A percentile compares a stretch with the other conserved stretches of the same genome.
Conservation (phyloP, 2,329 filamentous ascomycete species). For the Trichoderma breve region DNA sequence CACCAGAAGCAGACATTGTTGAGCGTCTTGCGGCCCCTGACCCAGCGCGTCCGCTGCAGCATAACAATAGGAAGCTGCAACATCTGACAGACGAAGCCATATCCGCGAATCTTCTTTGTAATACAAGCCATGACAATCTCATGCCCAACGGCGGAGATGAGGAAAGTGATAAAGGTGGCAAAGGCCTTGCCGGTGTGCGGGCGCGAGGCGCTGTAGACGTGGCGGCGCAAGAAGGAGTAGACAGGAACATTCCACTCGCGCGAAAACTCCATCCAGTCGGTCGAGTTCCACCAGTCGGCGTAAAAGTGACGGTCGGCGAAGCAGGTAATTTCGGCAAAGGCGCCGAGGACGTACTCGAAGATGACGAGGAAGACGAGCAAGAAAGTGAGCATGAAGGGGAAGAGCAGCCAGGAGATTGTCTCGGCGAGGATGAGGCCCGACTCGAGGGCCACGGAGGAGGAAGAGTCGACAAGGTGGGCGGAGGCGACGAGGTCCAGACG, state of each 20-base stretch:
- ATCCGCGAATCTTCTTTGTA: conserved; percentile 92
- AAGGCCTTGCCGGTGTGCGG: conserved; percentile 71
- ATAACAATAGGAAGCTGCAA: conserved; percentile 93
- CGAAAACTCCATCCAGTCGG: conserved; percentile 93
- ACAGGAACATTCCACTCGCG: conserved; percentile 98
- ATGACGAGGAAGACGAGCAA: conserved; percentile 96
- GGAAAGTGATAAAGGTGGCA: conserved; percentile 86
- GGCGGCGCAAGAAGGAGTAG: conserved; percentile 89
- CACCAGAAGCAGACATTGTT: conserved; percentile 92
- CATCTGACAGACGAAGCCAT: conserved; percentile 95
- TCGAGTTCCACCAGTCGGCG: conserved; percentile 71
- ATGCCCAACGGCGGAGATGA: conserved; percentile 85
- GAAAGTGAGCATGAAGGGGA: conserved; percentile 96
- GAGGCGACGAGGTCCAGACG: conserved; percentile 46
- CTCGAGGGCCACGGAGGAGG: conserved; percentile 53
- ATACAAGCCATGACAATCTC: conserved; percentile 98
- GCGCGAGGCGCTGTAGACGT: conserved; percentile 85
- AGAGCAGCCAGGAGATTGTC: conserved; percentile 85
- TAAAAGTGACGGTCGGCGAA: conserved; percentile 97
- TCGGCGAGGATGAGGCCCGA: conserved; percentile 78
- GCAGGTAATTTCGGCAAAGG: conserved; percentile 88
- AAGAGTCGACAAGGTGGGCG: conserved; percentile 42
- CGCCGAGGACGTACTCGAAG: conserved; percentile 93
- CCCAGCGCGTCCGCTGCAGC: conserved; percentile 75
- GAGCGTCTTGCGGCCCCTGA: conserved; percentile 71